Evolutionary conservation across 495 filamentous ascomycete genomes (phyloP), one percentile per base, ranked within the genome.

Genomic region (Pseudotulostoma volvatum): DNA sequence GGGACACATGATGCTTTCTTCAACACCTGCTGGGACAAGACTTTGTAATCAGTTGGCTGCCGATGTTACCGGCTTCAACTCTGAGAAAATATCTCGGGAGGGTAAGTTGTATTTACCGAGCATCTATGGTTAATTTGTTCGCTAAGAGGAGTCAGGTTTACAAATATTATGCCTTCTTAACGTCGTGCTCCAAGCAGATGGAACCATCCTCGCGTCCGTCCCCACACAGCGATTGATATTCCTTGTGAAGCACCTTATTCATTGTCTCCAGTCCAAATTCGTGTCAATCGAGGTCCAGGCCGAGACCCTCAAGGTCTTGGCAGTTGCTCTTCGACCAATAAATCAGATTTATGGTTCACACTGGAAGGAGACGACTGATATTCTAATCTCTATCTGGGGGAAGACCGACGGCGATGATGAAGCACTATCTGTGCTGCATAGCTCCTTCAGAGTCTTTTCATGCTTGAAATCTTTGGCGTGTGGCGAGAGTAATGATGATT

Each of bases 181-280:
- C 42, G 56, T 66, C 9, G 55, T 81, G 2, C 34, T 81, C 3
- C 56, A 65, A 4, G 64, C 56, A 9, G 63, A 73, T 23, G 65
- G 70, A 15, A 61, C 68, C 9, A 52, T 64, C n/a, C 47, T 61
- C 2, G 49, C 61, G 4, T 60, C 58, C 13, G 66, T 93, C 34
- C 80, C 84, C 11, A 81, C 80, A 19, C 84, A 88, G 48, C 70
- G 87, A 23, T 48, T 85, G 23, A 75, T 95, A 2, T 84, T 93
- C 50, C 75, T 87, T 17, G 69, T 86, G 20, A 83, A 84, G 53
- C 75, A 87, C 45, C 57, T 94, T 4, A 64, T 79, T 7, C 65
- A 72, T 13, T 86, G 80, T 71, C 54, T 82, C 1, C 64, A 78
- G 21, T 67, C 69, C 0, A 63, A 67, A n/a, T 48, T 63, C 1